Evolutionary conservation across 805 yeast genomes (phyloP).

Genomic region (Metschnikowia lunata): DNA sequence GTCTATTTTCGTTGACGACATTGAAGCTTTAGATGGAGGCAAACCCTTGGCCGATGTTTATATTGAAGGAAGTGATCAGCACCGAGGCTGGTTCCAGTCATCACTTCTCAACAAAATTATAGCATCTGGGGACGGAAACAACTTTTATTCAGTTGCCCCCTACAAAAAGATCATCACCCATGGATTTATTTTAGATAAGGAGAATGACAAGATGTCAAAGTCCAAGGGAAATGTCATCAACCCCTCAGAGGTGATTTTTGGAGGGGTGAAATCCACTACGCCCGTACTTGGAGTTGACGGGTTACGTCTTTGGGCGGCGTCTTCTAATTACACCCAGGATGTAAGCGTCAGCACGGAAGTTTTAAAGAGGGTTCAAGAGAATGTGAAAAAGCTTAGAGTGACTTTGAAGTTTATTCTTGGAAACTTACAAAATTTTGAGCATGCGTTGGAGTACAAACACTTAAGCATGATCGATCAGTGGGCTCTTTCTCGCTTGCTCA

Average conservation of each 20-base stretch:
- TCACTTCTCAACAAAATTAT: constrained; percentile 73
- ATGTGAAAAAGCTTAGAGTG: constrained; percentile 74
- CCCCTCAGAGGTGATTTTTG: constrained; percentile 66
- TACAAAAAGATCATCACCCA: constrained; percentile 78
- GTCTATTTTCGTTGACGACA: constrained; percentile 49
- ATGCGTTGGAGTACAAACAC: constrained; percentile 33
- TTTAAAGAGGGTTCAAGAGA: constrained; percentile 71
- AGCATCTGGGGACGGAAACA: constrained; percentile 42
- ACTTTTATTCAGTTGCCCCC: constrained; percentile 46
- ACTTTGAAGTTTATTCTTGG: constrained; percentile 82
- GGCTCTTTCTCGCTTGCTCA: constrained; percentile 51
- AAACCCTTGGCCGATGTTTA: constrained; percentile 64
- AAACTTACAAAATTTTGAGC: constrained; percentile 49
- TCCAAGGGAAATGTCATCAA: constrained; percentile 78
- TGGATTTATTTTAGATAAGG: constrained; percentile 86
- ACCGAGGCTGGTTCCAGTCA: constrained; percentile 98
- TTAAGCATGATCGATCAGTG: constrained; percentile 53
- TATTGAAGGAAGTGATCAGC: constrained; percentile 97
- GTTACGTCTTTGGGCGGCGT: constrained; percentile 84
- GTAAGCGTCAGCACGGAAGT: constrained; percentile 69
- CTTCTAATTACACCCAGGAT: constrained; percentile 80
- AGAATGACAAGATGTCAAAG: constrained; percentile 90
- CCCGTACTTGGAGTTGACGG: constrained; percentile 88
- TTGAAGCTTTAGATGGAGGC: constrained; percentile 29
- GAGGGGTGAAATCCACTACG: constrained; percentile 40